Percentiles rank a stretch among this genome's conserved stretches.
Evolutionary conservation across 1,139 yeast genomes (phyloP).

Genomic region (Suhomyces taliae): DNA sequence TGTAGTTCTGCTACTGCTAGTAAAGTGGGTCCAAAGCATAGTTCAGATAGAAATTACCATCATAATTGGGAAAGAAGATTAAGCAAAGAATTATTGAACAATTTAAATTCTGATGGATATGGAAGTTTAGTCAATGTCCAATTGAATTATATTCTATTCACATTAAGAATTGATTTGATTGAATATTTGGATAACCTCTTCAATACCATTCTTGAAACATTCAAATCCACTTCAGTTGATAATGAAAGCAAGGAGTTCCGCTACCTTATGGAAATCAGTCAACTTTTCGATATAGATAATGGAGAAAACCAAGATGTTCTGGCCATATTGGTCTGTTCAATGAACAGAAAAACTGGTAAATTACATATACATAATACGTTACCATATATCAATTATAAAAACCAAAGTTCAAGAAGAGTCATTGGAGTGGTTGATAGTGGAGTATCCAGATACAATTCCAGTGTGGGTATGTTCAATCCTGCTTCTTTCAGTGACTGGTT

Average conservation of each 20-base stretch:
- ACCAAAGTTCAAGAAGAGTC: constrained; percentile 8
- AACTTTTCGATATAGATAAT: constrained; percentile 9
- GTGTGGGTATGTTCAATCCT: constrained; percentile 1
- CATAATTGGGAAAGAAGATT: constrained; percentile 28
- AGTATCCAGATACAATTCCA: constrained; percentile 3
- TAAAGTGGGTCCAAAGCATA: neutral
- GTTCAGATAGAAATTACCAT: constrained; percentile 6
- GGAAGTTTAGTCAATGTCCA: constrained; percentile 35
- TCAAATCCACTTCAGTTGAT: constrained; percentile 1
- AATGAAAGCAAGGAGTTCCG: constrained; percentile 7
- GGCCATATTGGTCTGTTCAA: constrained; percentile 30
- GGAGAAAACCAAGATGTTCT: constrained; percentile 9
- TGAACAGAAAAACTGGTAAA: constrained; percentile 33
- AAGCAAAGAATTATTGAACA: constrained; percentile 24
- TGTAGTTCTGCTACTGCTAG: neutral
- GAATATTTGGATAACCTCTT: constrained; percentile 22
- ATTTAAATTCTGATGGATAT: constrained; percentile 26
- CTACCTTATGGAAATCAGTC: constrained; percentile 6
- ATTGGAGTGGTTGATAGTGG: constrained; percentile 11
- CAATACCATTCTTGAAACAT: constrained; percentile 7
- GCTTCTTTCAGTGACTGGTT: constrained; percentile 7
- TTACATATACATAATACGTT: constrained; percentile 22
- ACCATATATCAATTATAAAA: constrained; percentile 10
- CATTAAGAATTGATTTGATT: constrained; percentile 30
- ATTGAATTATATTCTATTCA: constrained; percentile 38